Conservation (phyloP, 2,329 filamentous ascomycete genomes). For the Drechslerella coelobrocha region DNA sequence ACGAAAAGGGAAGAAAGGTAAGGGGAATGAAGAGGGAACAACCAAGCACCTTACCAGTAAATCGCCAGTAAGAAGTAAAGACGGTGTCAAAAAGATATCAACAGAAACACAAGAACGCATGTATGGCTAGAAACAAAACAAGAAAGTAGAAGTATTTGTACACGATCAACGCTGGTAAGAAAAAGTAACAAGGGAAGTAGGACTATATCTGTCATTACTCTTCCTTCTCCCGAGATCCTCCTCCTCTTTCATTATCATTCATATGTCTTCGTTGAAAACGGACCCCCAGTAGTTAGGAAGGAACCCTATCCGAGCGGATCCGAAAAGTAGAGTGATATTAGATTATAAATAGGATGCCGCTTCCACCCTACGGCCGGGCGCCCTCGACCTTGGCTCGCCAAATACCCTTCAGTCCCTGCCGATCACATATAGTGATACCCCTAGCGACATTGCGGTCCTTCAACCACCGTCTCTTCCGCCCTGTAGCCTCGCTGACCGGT, state of each 20-base stretch:
- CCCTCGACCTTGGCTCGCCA: conserved; percentile 45
- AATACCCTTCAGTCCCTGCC: conserved; percentile 45
- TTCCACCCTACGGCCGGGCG: conserved; percentile 17
- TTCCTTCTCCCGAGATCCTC: no score
- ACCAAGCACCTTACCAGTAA: no score
- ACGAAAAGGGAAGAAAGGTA: no score
- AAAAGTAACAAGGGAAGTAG: conserved; percentile 11
- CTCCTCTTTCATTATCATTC: no score
- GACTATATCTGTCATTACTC: conserved; percentile 23
- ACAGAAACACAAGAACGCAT: background rate
- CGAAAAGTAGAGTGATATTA: no score
- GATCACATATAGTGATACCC: conserved; percentile 43
- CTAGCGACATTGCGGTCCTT: conserved; percentile 37
- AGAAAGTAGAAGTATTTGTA: conserved; percentile 23
- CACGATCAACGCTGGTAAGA: conserved; percentile 45
- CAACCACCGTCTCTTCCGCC: conserved; percentile 46
- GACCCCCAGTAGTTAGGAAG: no score
- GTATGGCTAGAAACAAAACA: background rate
- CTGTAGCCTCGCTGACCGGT: conserved; percentile 28
- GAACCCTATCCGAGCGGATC: no score
- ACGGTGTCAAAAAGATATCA: no score
- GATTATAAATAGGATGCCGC: no score
- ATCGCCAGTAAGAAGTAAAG: no score
- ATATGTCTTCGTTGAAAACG: no score
- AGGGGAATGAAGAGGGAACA: no score